Conservation (phyloP, 2,329 filamentous ascomycete species). For the Penicillium sp. region DNA sequence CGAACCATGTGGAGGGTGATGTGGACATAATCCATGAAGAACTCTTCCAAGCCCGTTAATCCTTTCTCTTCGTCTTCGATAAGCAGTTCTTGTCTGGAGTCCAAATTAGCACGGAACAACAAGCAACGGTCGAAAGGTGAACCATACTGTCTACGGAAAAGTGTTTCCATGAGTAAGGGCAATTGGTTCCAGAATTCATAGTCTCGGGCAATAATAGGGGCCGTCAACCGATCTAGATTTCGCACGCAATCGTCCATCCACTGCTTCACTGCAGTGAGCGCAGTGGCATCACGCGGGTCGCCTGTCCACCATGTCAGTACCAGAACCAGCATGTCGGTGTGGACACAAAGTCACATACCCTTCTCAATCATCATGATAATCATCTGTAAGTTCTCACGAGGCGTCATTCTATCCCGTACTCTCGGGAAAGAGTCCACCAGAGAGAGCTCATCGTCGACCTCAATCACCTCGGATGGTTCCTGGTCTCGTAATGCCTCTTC, state of each 20-base stretch:
- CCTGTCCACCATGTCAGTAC: constrained; percentile 23
- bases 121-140: background rate
- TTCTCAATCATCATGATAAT: constrained; percentile 37
- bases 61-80: constrained; percentile 30
- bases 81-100: constrained; percentile 31
- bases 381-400: constrained; percentile 35
- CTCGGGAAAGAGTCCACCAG: constrained; percentile 41
- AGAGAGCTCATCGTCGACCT: constrained; percentile 33
- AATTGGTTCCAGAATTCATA: constrained; percentile 47
- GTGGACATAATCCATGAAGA: constrained; percentile 41
- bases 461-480: constrained; percentile 32
- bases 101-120: constrained; percentile 8
- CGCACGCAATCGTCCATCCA: constrained; percentile 44
- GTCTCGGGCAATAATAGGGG: constrained; percentile 39
- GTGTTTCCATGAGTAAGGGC: constrained; percentile 39
- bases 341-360: constrained; percentile 25
- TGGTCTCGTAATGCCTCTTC: constrained; percentile 35
- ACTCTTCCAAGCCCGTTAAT: constrained; percentile 39
- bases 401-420: constrained; percentile 25
- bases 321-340: background rate
- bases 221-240: constrained; percentile 34
- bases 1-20: constrained; percentile 43
- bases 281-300: constrained; percentile 27
- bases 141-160: constrained; percentile 42
- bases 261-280: constrained; percentile 38